Percentiles rank a stretch among this genome's conserved stretches.
These are phyloP conservation scores for Pluteus cervinus DNA, from an alignment of 768 basidiomycete genomes.

Conservation along the genomic window DNA sequence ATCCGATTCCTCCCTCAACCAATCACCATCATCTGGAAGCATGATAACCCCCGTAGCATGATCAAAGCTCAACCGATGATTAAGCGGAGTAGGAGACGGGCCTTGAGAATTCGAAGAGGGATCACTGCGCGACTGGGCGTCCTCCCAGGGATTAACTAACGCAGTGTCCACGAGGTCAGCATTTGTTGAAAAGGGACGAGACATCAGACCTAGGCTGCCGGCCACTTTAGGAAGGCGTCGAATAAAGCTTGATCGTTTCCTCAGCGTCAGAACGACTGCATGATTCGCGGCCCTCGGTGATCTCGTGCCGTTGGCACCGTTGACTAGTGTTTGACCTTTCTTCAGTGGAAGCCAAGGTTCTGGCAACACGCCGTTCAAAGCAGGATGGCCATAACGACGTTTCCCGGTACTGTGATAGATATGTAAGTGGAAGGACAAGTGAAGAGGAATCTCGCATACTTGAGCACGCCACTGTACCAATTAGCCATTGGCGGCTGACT, in stretches of 20 bases:
- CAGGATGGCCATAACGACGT: slow-evolving; percentile 91
- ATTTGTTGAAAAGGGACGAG: slow-evolving; percentile 5
- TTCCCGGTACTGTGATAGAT: slow-evolving; percentile 71
- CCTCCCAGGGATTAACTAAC: slow-evolving; percentile 55
- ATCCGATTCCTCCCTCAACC: slow-evolving; percentile 25
- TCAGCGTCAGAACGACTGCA: slow-evolving; percentile 78
- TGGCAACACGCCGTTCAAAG: slow-evolving; percentile 87
- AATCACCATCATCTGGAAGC: slow-evolving; percentile 70
- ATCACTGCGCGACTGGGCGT: too few relatives aligned
- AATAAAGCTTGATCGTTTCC: slow-evolving; percentile 59
- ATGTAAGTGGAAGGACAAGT: slow-evolving; percentile 2
- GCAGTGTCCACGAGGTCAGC: slow-evolving; percentile 18
- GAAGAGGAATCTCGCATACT: slow-evolving; percentile 39
- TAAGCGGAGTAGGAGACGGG: slow-evolving; percentile 23
- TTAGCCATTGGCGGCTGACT: slow-evolving; percentile 98
- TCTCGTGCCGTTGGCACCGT: slow-evolving; percentile 36
- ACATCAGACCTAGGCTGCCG: slow-evolving; percentile 15
- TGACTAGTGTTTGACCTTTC: slow-evolving; percentile 72
- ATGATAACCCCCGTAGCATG: slow-evolving; percentile 85
- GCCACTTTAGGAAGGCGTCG: slow-evolving; percentile 30
- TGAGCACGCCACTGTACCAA: slow-evolving; percentile 89
- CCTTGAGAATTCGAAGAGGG: slow-evolving; percentile 4
- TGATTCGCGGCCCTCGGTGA: slow-evolving; percentile 39
- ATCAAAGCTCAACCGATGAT: slow-evolving; percentile 76
- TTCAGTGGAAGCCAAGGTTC: slow-evolving; percentile 93